Percentiles rank a stretch among this genome's conserved stretches.
Evolutionary conservation across 164 flowering plant species (phyloP).

Genomic region (Dillenia turbinata): DNA sequence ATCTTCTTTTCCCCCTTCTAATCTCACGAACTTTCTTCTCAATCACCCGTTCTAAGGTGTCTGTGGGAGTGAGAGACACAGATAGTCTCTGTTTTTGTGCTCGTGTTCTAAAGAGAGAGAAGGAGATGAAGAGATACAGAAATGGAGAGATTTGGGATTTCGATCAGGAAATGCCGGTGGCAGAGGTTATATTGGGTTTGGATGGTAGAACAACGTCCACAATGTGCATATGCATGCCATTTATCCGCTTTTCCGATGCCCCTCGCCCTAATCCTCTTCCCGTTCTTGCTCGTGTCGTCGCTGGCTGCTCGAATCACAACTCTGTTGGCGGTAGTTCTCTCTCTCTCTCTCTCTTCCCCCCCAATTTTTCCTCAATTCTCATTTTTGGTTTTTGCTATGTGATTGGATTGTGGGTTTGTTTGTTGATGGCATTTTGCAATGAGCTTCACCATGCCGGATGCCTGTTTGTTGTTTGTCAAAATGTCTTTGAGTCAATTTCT

Average conservation of each 20-base stretch:
- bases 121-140: slow-evolving; percentile 38
- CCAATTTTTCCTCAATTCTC: background rate
- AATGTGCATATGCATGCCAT: slow-evolving; percentile 72
- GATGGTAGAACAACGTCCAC: slow-evolving; percentile 94
- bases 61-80: no score
- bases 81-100: background rate
- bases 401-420: no score
- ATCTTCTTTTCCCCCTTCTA: no score
- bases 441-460: no score
- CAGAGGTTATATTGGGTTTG: slow-evolving; percentile 59
- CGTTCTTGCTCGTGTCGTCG: slow-evolving; percentile 65
- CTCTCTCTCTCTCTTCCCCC: background rate
- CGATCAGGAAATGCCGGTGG: slow-evolving; percentile 30
- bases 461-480: background rate
- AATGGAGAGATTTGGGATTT: slow-evolving; percentile 61
- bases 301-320: slow-evolving; percentile 91
- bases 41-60: no score
- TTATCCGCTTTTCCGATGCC: slow-evolving; percentile 31
- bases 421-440: no score
- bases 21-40: no score
- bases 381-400: background rate
- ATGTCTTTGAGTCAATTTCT: background rate
- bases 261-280: slow-evolving; percentile 58
- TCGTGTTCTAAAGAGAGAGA: background rate
- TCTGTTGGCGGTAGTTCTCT: slow-evolving; percentile 72